These are phyloP conservation scores for Boletus insuetus DNA, from an alignment of 768 basidiomycete genomes.

Conservation along the genomic window DNA sequence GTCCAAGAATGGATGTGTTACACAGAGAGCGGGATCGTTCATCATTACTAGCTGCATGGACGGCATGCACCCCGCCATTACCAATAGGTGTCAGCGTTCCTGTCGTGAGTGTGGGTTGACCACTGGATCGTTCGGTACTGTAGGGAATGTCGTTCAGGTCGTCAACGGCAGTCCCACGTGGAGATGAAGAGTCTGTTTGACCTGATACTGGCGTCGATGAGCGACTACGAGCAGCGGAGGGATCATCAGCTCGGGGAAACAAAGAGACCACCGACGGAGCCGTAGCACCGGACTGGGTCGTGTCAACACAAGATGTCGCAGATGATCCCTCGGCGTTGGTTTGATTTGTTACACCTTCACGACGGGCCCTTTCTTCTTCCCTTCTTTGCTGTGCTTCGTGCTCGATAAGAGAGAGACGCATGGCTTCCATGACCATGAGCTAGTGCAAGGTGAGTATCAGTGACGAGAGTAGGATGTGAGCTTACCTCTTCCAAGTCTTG, in stretches of 20 bases:
- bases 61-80: conserved; percentile 9
- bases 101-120: conserved; percentile 18
- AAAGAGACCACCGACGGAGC: conserved; percentile 1
- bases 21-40: conserved; percentile 11
- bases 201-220: conserved; percentile 34
- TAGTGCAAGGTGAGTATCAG: conserved; percentile 33
- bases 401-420: conserved; percentile 91
- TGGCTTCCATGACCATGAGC: conserved; percentile 99
- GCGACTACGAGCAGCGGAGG: conserved; percentile 20
- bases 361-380: conserved; percentile 67
- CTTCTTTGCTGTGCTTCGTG: conserved; percentile 91
- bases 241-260: conserved; percentile 8
- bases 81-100: conserved; percentile 4
- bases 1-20: conserved; percentile 2
- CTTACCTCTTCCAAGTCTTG: conserved; percentile 91
- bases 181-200: conserved; percentile 34
- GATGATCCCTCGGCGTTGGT: conserved; percentile 29
- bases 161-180: conserved; percentile 24
- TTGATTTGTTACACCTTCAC: conserved; percentile 38
- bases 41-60: conserved; percentile 7
- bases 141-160: conserved; percentile 23
- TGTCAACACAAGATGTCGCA: conserved; percentile 1
- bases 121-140: conserved; percentile 26
- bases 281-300: conserved; percentile 2
- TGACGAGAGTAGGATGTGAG: conserved; percentile 22